These are phyloP conservation scores for Gentiana straminea DNA, from an alignment of 257 asterid species.

Conservation along the genomic window DNA sequence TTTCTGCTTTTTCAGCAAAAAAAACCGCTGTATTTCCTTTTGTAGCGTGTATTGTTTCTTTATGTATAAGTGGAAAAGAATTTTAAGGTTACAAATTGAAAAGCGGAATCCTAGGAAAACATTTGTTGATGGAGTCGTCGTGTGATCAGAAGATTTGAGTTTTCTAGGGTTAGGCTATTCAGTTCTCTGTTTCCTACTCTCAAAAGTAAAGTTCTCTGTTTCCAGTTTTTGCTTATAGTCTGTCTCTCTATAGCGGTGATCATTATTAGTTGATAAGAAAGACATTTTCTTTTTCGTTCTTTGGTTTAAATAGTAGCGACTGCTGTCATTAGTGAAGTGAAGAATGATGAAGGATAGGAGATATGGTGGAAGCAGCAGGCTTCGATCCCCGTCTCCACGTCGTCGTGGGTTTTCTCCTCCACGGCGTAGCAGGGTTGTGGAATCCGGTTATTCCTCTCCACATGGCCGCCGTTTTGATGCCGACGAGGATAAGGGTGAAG, in stretches of 20 bases:
- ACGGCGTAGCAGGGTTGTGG: slow-evolving; percentile 9
- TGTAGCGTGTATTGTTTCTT: background rate
- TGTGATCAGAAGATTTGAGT: background rate
- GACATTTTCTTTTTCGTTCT: background rate
- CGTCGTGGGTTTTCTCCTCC: slow-evolving; percentile 12
- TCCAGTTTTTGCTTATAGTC: background rate
- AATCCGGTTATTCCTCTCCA: slow-evolving; percentile 11
- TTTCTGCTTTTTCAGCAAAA: background rate
- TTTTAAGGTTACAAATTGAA: no score
- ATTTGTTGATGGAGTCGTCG: background rate
- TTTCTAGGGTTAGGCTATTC: background rate
- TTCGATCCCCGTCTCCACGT: slow-evolving; percentile 25
- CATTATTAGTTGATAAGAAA: background rate
- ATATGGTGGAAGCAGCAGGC: slow-evolving; percentile 18
- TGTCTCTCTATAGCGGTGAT: background rate
- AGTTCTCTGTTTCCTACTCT: background rate
- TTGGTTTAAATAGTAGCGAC: background rate
- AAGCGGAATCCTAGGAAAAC: no score
- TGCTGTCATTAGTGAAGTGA: background rate
- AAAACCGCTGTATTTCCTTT: background rate
- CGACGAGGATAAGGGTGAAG: slow-evolving; percentile 6
- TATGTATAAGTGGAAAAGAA: background rate
- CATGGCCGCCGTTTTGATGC: background rate
- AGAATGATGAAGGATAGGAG: slow-evolving; percentile 34
- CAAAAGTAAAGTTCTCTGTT: background rate